Base-by-base conservation (phyloP, 2,329 filamentous ascomycete species). In the Fonsecaea monophora region DNA sequence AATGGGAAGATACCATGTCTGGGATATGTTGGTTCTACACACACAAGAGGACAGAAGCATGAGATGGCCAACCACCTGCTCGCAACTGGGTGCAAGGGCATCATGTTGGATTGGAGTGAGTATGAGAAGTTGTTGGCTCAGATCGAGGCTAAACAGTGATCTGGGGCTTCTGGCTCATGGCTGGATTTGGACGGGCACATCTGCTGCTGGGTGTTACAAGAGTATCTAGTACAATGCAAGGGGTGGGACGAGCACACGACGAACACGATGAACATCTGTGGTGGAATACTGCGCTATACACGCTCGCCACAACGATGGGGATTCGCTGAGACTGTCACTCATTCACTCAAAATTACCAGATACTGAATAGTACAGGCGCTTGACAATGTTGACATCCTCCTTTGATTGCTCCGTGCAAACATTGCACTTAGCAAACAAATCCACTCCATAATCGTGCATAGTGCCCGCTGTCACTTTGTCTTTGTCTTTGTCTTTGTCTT, bases 11-110 rank as follows among this genome's bases (percentile, higher is more conserved):
- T 97, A 75, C 90, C 87, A 69, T 88, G 90, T 70, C 88, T 97
- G 73, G 93, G 89, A 63, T 97, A 97, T 79, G 90, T 95, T 35
- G 93, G 93, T 42, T 90, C 90, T 65, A 95, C 94, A 79, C 79
- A 82, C 45, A 81, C 82, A 59, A 80, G 81, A 18, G 83, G 83
- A 40, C 85, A 90, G 79, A 82, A 85, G 79, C 81, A 85, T 56
- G 85, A 89, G 78, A 92, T 92, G 87, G 82, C 84, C 57, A 85
- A 89, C 78, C 91, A 92, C 87, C 78, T 92, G 74, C 81, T 74
- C 10, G 86, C 89, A 10, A 84, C 87, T 0, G 90, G 89, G 13
- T 89, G 87, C 62, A 82, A 84, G 67, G 78, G 87, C 65, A 82
- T 92, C 75, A 92, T 84, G 81, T 78, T 75, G 53, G 71, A 83